These are phyloP conservation scores for Candida sithepensis DNA, from an alignment of 805 yeast genomes.

Conservation along the genomic window DNA sequence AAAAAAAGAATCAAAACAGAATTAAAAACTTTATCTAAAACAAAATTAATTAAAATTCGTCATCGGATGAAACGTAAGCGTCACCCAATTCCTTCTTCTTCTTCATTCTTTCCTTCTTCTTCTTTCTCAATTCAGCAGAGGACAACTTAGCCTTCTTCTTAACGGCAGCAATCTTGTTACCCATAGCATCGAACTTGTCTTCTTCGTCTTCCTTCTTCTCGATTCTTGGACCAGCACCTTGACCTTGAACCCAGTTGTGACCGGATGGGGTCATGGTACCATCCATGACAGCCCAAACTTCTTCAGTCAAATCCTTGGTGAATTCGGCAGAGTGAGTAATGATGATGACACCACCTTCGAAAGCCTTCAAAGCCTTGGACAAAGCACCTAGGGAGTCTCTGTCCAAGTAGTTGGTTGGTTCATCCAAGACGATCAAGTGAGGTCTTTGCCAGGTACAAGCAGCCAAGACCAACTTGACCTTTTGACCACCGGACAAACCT, in stretches of 20 bases:
- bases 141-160: conserved; percentile 97
- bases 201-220: conserved; percentile 94
- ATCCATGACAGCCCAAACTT: conserved; percentile 99
- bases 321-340: conserved; percentile 99
- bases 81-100: conserved; percentile 99
- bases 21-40: not conserved
- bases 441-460: conserved; percentile 99
- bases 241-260: conserved; percentile 99
- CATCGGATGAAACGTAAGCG: conserved; percentile 98
- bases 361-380: conserved; percentile 96
- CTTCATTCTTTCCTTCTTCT: conserved; percentile 99
- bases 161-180: conserved; percentile 96
- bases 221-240: conserved; percentile 99
- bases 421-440: conserved; percentile 98
- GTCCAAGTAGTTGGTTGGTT: conserved; percentile 99
- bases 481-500: conserved; percentile 99
- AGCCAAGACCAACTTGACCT: conserved; percentile 98
- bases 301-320: conserved; percentile 99
- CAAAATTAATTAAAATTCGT: conserved; percentile 62
- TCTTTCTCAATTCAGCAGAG: conserved; percentile 99
- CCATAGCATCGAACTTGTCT: conserved; percentile 99
- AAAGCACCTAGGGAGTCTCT: conserved; percentile 99
- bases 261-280: conserved; percentile 99
- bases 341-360: conserved; percentile 99
- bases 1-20: conserved; percentile 3